Conservation (phyloP, 2,329 filamentous ascomycete species). For the Venturiaceae sp. region DNA sequence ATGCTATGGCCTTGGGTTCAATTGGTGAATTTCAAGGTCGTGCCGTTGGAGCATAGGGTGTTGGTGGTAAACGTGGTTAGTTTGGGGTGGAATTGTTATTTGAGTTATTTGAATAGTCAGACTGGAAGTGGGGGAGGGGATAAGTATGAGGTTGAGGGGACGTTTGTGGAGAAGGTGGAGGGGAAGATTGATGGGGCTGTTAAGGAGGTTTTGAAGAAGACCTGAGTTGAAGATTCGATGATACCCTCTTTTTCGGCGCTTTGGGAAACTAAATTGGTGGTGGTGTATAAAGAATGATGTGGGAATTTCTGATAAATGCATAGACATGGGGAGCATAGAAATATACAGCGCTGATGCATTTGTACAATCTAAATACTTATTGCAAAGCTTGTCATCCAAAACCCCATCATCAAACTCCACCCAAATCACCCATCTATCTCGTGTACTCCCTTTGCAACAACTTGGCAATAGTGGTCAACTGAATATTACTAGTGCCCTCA, state of each 20-base stretch:
- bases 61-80: constrained; percentile 73
- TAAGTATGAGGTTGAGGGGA: not conserved
- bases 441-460: constrained; percentile 61
- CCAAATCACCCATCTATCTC: constrained; percentile 21
- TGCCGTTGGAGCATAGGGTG: constrained; percentile 74
- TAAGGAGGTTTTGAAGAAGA: not conserved
- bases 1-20: constrained; percentile 83
- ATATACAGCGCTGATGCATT: not conserved
- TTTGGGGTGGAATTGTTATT: constrained; percentile 31
- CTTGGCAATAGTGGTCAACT: constrained; percentile 62
- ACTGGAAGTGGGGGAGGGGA: constrained; percentile 10
- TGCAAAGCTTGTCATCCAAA: not conserved
- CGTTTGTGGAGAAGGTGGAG: not conserved
- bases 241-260: not conserved
- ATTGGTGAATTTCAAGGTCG: constrained; percentile 75
- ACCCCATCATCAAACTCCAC: not conserved
- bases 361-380: not conserved
- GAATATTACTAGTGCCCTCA: constrained; percentile 77
- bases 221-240: not conserved
- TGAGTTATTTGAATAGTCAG: constrained; percentile 26
- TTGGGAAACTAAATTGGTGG: too few relatives aligned
- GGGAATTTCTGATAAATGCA: not conserved
- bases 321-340: not conserved
- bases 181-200: constrained; percentile 1
- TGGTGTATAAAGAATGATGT: too few relatives aligned